Conservation (phyloP, 2,329 filamentous ascomycete species). For the Paraphoma chrysanthemicola region DNA sequence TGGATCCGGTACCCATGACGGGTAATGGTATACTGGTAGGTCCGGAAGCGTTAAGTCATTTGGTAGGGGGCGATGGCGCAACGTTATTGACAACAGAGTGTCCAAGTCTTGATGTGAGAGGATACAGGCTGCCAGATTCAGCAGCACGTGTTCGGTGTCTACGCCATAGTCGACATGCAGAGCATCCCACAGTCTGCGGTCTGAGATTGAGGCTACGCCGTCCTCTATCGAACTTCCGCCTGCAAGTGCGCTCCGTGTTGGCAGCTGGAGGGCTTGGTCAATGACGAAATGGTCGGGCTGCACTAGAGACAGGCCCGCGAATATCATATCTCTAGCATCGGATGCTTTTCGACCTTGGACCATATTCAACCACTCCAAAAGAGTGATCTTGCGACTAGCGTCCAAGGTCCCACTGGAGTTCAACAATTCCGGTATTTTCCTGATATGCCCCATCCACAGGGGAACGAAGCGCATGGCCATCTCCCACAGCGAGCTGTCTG, state of each 20-base stretch:
- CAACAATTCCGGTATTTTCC: not conserved
- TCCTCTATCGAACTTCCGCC: not conserved
- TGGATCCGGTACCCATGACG: not conserved
- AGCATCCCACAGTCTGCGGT: not conserved
- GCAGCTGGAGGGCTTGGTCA: not conserved
- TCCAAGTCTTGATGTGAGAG: not conserved
- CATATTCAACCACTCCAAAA: not conserved
- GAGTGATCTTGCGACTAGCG: not conserved
- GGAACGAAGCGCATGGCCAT: not conserved
- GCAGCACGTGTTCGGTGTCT: not conserved
- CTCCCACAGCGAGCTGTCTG: too few species aligned
- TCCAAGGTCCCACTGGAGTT: not conserved
- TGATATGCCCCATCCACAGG: not conserved
- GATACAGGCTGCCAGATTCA: not conserved
- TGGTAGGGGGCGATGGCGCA: not conserved
- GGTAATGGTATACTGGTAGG: not conserved
- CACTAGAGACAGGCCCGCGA: not conserved
- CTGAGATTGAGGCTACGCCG: too few species aligned
- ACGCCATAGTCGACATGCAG: not conserved
- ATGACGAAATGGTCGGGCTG: not conserved
- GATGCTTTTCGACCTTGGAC: not conserved
- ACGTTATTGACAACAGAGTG: not conserved
- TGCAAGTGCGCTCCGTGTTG: not conserved
- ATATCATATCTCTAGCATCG: not conserved
- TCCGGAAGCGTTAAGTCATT: not conserved